Percentiles rank a stretch among this genome's conserved stretches.
phyloP scores from a whole-genome alignment of 148 eudicot species.

The Silene uniflora region DNA sequence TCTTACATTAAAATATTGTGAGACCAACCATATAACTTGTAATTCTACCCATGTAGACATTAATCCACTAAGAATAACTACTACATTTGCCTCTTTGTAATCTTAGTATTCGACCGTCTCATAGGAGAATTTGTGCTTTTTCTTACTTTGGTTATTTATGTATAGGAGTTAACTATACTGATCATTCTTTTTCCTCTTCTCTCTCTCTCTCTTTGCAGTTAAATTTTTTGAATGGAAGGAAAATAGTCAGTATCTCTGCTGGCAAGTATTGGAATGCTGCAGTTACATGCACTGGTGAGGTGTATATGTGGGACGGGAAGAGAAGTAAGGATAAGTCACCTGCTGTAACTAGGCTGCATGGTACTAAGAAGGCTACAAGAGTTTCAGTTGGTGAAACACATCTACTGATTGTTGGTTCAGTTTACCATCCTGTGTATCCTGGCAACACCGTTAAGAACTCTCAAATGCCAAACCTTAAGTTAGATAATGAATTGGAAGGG shows the following conservation, averaged over 20 bases:
- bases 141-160: too few species aligned
- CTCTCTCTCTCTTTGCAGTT: conserved; percentile 36
- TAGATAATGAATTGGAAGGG: conserved; percentile 41
- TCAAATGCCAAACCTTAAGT: conserved; percentile 28
- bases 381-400: conserved; percentile 96
- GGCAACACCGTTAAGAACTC: conserved; percentile 27
- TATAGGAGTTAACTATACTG: not conserved
- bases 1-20: too few species aligned
- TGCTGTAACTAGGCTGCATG: conserved; percentile 60
- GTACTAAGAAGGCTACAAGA: conserved; percentile 74
- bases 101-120: too few species aligned
- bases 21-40: too few species aligned
- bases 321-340: conserved; percentile 56
- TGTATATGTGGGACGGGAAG: conserved; percentile 91
- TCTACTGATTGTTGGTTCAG: conserved; percentile 65
- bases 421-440: conserved; percentile 77
- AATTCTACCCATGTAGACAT: too few species aligned
- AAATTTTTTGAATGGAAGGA: conserved; percentile 58
- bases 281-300: conserved; percentile 71
- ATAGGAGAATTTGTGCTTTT: too few species aligned
- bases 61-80: too few species aligned
- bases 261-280: conserved; percentile 93
- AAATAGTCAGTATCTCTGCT: conserved; percentile 63
- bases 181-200: not conserved
- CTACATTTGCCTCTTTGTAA: not conserved